Percentiles rank a stretch among this genome's conserved stretches.
Evolutionary conservation across 176 grass and related monocot genomes (phyloP).

Genomic region (Thinopyrum elongatum): DNA sequence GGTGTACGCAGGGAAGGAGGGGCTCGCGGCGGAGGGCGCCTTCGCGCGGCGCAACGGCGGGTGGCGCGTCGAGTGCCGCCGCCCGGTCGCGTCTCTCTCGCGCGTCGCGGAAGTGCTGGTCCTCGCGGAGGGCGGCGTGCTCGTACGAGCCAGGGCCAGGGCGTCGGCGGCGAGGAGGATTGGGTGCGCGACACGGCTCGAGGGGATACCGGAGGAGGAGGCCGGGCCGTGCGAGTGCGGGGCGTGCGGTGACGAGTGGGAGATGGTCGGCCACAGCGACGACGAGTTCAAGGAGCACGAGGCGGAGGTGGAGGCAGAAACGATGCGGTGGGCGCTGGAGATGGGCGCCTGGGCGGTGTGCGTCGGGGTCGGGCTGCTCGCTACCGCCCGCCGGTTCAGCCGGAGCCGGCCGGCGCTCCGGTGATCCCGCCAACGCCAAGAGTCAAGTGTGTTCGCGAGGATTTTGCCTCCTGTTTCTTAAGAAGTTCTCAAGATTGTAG

Average conservation of each 20-base stretch:
- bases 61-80: slow-evolving; percentile 43
- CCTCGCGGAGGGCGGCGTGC: slow-evolving; percentile 28
- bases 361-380: slow-evolving; percentile 52
- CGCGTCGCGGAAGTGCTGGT: slow-evolving; percentile 33
- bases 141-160: slow-evolving; percentile 26
- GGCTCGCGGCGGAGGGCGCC: slow-evolving; percentile 17
- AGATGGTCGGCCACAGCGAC: too few species aligned
- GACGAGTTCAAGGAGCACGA: background rate
- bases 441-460: background rate
- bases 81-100: background rate
- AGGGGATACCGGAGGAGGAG: too few species aligned
- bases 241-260: background rate
- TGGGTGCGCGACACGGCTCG: background rate
- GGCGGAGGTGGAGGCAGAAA: slow-evolving; percentile 32
- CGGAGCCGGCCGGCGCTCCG: slow-evolving; percentile 26
- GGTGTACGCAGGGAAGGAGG: slow-evolving; percentile 37
- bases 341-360: slow-evolving; percentile 58
- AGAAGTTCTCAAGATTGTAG: background rate
- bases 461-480: background rate
- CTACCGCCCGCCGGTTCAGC: slow-evolving; percentile 24
- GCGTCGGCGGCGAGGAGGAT: background rate
- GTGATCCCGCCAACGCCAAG: background rate
- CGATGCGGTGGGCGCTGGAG: slow-evolving; percentile 58
- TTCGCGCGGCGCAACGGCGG: slow-evolving; percentile 22
- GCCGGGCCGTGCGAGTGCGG: too few species aligned